Base-by-base conservation (phyloP, 2,329 filamentous ascomycete genomes). In the Pyrenochaeta sp. region DNA sequence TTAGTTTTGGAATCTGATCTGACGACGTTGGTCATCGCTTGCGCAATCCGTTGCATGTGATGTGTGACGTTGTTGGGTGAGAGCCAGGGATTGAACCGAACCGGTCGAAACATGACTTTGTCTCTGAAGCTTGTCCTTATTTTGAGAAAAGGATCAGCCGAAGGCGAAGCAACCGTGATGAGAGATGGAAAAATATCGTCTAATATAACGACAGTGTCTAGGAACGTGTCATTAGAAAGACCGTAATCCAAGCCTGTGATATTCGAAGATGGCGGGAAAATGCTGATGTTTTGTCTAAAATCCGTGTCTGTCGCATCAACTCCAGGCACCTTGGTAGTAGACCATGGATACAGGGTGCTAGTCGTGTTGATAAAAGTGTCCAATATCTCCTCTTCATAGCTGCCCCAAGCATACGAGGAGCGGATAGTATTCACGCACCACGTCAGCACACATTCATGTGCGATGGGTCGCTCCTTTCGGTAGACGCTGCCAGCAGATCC, bases 371-470 rank as follows among this genome's bases (percentile, higher is more conserved):
- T 18, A 6, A 21, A 35, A 4, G 30, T 43, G 1, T 52, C n/a
- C 0, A 44, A 38, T 10, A 60, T 36, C 6, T 50, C 35, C 31
- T 59, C 58, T 5, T 34, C 9, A 17, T 63, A 60, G 1, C 7
- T 34, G 2, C 43, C 60, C 17, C 14, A 21, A 3, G 11, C 26
- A 21, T 60, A 64, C 0, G 54, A 48, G 1, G 59, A 61, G 9
- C 48, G n/a, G 8, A 67, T 40, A 4, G 29, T 49, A 27, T 65
- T 53, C 3, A 63, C 51, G 29, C 61, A 65, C 56, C 53, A 65
- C 0, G 48, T 35, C 0, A 63, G 18, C 0, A 61, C 21, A 20
- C 61, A 63, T 30, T 65, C 60, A 1, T 55, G 50, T 1, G 45
- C 35, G 3, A 49, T 4, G 0, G 61, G 55, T 1, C 23, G 40